phyloP scores from a whole-genome alignment of 768 basidiomycete species.

The Gelatoporia subvermispora region DNA sequence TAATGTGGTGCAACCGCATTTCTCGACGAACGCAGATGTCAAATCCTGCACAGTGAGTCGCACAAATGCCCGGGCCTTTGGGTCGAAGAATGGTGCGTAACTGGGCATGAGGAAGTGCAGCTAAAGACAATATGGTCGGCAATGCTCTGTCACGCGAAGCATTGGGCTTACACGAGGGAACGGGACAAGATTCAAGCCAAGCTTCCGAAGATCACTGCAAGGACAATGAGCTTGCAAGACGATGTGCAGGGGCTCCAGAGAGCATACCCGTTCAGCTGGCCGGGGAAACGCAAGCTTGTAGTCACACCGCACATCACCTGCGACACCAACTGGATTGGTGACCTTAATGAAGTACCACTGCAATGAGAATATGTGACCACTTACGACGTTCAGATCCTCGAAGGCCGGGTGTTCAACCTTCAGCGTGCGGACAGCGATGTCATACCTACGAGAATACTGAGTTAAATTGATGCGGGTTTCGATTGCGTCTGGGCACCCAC shows the following conservation, averaged over 20 bases:
- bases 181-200: slow-evolving; percentile 91
- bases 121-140: slow-evolving; percentile 31
- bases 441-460: slow-evolving; percentile 44
- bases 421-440: slow-evolving; percentile 61
- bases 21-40: slow-evolving; percentile 57
- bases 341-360: background rate
- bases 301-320: slow-evolving; percentile 94
- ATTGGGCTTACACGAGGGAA: slow-evolving; percentile 76
- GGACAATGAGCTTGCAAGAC: slow-evolving; percentile 4
- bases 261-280: slow-evolving; percentile 80
- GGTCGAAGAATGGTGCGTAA: slow-evolving; percentile 84
- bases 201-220: slow-evolving; percentile 75
- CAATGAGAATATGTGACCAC: slow-evolving; percentile 12
- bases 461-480: background rate
- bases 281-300: slow-evolving; percentile 90
- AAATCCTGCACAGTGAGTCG: slow-evolving; percentile 61
- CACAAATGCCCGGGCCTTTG: slow-evolving; percentile 57
- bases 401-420: slow-evolving; percentile 64
- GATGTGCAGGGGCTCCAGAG: background rate
- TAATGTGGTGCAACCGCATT: background rate
- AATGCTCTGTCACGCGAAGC: background rate
- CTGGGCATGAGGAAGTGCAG: slow-evolving; percentile 96
- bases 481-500: slow-evolving; percentile 34
- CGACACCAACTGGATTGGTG: slow-evolving; percentile 53
- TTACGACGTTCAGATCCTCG: slow-evolving; percentile 63